These are phyloP conservation scores for Diplogelasinospora grovesii DNA, from an alignment of 495 filamentous ascomycete species.

Conservation along the genomic window DNA sequence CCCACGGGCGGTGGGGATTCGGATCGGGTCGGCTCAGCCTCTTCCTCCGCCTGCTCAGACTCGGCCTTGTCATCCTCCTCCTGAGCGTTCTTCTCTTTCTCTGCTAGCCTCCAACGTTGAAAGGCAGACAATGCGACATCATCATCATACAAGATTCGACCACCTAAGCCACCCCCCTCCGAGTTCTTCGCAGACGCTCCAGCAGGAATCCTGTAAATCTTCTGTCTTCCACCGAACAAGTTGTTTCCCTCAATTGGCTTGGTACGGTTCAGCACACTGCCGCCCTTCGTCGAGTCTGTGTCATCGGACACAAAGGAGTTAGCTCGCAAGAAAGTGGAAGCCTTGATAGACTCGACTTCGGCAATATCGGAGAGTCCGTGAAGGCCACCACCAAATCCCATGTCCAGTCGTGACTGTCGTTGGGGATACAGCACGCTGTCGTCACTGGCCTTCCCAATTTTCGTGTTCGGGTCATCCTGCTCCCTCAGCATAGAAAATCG, in stretches of 20 bases:
- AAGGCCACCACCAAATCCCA: constrained; percentile 38
- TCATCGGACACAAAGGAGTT: constrained; percentile 64
- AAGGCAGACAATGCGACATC: constrained; percentile 78
- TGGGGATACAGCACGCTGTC: constrained; percentile 86
- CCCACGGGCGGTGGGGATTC: constrained; percentile 54
- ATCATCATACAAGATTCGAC: constrained; percentile 74
- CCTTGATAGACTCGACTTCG: constrained; percentile 74
- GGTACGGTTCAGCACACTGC: constrained; percentile 76
- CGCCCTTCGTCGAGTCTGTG: constrained; percentile 36
- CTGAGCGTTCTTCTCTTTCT: constrained; percentile 47
- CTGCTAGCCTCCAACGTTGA: constrained; percentile 53
- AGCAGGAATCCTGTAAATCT: constrained; percentile 82
- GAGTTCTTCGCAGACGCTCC: constrained; percentile 32
- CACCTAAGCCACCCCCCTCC: constrained; percentile 49
- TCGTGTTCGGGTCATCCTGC: constrained; percentile 82
- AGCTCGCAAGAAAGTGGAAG: constrained; percentile 42
- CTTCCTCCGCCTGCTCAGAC: constrained; percentile 29
- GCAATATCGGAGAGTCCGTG: constrained; percentile 73
- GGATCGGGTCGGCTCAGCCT: constrained; percentile 36
- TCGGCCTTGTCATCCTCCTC: constrained; percentile 36
- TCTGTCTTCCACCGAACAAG: constrained; percentile 91
- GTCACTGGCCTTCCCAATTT: constrained; percentile 87
- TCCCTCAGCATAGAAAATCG: constrained; percentile 95
- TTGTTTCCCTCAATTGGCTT: constrained; percentile 87
- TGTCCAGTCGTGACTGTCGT: constrained; percentile 62